Evolutionary conservation across 23 red algal genomes (phyloP), one percentile per base, ranked within the genome.

Genomic region (Gracilaria gracilis): DNA sequence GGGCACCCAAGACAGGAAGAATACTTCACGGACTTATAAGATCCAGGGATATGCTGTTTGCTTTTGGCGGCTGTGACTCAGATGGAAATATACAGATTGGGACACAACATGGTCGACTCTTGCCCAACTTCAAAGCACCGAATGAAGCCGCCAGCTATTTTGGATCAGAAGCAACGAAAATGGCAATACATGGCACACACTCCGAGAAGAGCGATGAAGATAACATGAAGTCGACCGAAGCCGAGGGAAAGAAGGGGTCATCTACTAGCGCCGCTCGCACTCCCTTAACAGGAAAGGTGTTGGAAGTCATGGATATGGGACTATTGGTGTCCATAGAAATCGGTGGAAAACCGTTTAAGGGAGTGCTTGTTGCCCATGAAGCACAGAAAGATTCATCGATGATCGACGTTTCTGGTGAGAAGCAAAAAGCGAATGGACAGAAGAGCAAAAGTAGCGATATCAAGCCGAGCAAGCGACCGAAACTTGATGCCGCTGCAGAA

Each of bases 1-100:
- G 27, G 39, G 17, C 27, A 32, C 76, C 87, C 19, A 50, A 19
- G 27, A 65, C 42, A 29, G 87, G 87, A 13, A 70, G 87, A 79
- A 67, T 90, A 67, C 73, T 90, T 28, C 87, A 90, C 48, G 87
- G 74, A 25, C 16, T 90, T 19, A 75, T 81, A 31, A 72, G 87
- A 47, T 66, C 84, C 16, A 75, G 37, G 24, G 51, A 75, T 50
- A 75, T 27, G 28, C 24, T 87, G 0, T 74, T 75, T 76, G 66
- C 67, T 5, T 73, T 87, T 62, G 84, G 84, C 16, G 84, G 84
- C 31, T 87, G 84, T 50, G 84, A 87, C 42, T 39, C 62, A 15
- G 44, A 58, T 4, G 84, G 84, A 36, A 51, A 74, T 23, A 58
- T 71, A 20, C 50, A 57, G 11, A 20, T 35, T 73, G 84, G 84